Percentiles rank a stretch among this genome's conserved stretches.
phyloP scores from a whole-genome alignment of 2,329 filamentous ascomycete species.

The Dryadomyces quercivorus region DNA sequence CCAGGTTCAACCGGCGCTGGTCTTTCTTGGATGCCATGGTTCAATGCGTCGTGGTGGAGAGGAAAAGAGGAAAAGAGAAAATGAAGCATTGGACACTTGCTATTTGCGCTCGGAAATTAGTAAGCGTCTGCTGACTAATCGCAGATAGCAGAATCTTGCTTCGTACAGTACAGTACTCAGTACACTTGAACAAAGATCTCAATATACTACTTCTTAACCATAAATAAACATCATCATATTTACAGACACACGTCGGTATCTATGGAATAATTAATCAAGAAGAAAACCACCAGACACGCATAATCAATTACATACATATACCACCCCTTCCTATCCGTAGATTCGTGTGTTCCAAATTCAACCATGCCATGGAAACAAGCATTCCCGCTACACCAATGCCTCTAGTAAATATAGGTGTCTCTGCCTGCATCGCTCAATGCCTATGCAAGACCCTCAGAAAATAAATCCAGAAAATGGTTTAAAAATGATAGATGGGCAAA shows the following conservation, averaged over 20 bases:
- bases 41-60: neutral
- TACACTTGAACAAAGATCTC: too few relatives aligned
- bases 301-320: conserved; percentile 1
- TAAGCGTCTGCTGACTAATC: too few relatives aligned
- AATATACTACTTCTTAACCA: too few relatives aligned
- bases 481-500: neutral
- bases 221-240: neutral
- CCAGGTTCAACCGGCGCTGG: conserved; percentile 11
- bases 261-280: too few relatives aligned
- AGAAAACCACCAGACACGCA: neutral
- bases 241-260: too few relatives aligned
- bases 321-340: neutral
- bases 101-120: too few relatives aligned
- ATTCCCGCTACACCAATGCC: conserved; percentile 3
- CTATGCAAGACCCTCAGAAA: neutral
- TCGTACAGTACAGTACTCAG: too few relatives aligned
- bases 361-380: neutral
- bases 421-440: neutral
- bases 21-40: conserved; percentile 11
- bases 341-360: neutral
- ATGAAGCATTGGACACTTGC: neutral
- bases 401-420: neutral
- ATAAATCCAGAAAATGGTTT: neutral
- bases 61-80: neutral
- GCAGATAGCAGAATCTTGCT: too few relatives aligned